A percentile compares a stretch with the other conserved stretches of the same genome.
Conservation (phyloP, 2,329 filamentous ascomycete species). For the Hymenoscyphus albidus region DNA sequence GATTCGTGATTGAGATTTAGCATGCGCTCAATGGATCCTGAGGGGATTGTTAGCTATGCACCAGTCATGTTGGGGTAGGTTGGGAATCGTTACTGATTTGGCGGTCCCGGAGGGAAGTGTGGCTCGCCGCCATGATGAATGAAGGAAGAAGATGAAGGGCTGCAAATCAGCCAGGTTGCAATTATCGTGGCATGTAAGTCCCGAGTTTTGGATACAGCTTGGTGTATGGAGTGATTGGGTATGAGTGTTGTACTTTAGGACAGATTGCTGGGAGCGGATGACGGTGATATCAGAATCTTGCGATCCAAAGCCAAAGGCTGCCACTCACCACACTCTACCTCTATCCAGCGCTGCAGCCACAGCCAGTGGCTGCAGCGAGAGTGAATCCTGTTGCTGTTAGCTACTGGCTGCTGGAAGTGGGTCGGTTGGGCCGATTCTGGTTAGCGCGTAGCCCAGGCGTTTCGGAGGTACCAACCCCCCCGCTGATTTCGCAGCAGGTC, state of each 20-base stretch:
- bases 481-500: conserved; percentile 12
- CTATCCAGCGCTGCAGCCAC: background rate
- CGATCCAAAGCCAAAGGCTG: background rate
- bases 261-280: conserved; percentile 12
- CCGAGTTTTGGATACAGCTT: conserved; percentile 9
- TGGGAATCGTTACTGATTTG: conserved; percentile 58
- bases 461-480: conserved; percentile 4
- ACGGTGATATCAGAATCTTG: conserved; percentile 6
- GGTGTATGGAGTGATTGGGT: background rate
- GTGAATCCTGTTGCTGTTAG: background rate
- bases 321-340: background rate
- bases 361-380: background rate
- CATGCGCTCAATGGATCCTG: conserved; percentile 90
- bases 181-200: conserved; percentile 28
- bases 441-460: background rate
- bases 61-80: conserved; percentile 18
- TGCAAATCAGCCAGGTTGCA: conserved; percentile 32
- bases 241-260: conserved; percentile 14
- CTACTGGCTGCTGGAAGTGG: background rate
- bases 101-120: conserved; percentile 63
- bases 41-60: conserved; percentile 18
- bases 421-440: background rate
- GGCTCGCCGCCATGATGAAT: conserved; percentile 49
- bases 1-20: conserved; percentile 83
- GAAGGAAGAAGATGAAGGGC: conserved; percentile 21